A percentile compares a stretch with the other conserved stretches of the same genome.
Evolutionary conservation across 2,329 filamentous ascomycete genomes (phyloP).

Genomic region (Diaporthe sp.): DNA sequence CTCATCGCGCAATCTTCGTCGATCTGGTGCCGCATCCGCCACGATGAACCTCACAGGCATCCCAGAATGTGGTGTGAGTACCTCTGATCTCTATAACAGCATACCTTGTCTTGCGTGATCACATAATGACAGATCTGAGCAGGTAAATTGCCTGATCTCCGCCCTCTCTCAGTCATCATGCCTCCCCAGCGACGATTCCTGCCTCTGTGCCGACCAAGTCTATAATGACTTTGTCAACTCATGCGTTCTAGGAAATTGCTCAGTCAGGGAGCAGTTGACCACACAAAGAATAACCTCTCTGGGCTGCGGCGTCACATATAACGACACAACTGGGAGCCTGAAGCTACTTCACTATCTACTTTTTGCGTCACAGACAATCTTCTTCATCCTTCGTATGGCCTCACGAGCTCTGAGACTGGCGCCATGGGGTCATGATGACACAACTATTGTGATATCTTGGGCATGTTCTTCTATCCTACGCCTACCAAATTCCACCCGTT

Average conservation of each 20-base stretch:
- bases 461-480: neutral
- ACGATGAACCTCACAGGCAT: constrained; percentile 20
- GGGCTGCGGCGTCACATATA: constrained; percentile 10
- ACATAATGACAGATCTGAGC: constrained; percentile 10
- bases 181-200: constrained; percentile 6
- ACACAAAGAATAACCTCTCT: constrained; percentile 9
- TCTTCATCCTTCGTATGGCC: constrained; percentile 7
- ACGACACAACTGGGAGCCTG: neutral
- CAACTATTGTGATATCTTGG: constrained; percentile 23
- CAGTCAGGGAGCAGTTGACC: constrained; percentile 6
- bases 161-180: constrained; percentile 25
- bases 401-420: constrained; percentile 6
- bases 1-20: neutral
- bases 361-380: neutral
- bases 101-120: neutral
- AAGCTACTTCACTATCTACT: neutral
- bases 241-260: constrained; percentile 22
- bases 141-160: constrained; percentile 10
- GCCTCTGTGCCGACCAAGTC: constrained; percentile 31
- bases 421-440: constrained; percentile 26
- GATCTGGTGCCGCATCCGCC: constrained; percentile 5
- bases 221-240: neutral
- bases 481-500: neutral
- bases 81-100: neutral
- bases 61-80: constrained; percentile 28